These are phyloP conservation scores for Rhynchospora pubera DNA, from an alignment of 176 grass and related monocot genomes.

Conservation along the genomic window DNA sequence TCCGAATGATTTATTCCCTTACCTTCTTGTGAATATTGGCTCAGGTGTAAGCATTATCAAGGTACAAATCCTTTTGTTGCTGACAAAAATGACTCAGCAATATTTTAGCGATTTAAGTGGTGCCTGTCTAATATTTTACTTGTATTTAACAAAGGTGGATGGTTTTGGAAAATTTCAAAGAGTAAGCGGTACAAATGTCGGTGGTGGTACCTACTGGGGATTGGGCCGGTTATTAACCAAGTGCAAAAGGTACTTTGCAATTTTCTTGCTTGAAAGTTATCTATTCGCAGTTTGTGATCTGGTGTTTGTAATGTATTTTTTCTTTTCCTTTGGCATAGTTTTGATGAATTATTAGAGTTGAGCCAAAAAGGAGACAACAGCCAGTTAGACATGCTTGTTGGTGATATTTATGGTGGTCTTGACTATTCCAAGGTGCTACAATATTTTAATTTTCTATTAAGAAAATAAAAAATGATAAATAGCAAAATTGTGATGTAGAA, in stretches of 20 bases:
- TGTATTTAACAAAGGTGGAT: slow-evolving; percentile 71
- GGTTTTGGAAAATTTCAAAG: slow-evolving; percentile 92
- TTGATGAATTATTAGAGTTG: slow-evolving; percentile 95
- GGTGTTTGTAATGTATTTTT: slow-evolving; percentile 13
- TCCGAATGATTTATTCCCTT: slow-evolving; percentile 93
- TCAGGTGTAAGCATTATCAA: slow-evolving; percentile 99
- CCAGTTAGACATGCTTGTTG: slow-evolving; percentile 95
- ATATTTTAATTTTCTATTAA: neutral
- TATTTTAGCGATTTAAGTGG: neutral
- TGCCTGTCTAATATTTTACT: slow-evolving; percentile 12
- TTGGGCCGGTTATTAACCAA: slow-evolving; percentile 91
- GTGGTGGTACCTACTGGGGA: slow-evolving; percentile 96
- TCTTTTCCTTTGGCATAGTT: slow-evolving; percentile 44
- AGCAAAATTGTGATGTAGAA: neutral
- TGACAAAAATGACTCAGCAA: neutral
- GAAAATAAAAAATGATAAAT: neutral
- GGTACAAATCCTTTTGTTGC: slow-evolving; percentile 37
- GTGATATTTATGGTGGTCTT: slow-evolving; percentile 96
- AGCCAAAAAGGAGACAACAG: slow-evolving; percentile 90
- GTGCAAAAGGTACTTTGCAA: slow-evolving; percentile 68
- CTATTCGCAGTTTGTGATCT: neutral
- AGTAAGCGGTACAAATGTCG: slow-evolving; percentile 98
- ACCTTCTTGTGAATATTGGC: slow-evolving; percentile 97
- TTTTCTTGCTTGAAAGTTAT: neutral
- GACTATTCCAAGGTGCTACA: slow-evolving; percentile 87